Base-by-base conservation (phyloP, 2,329 filamentous ascomycete species). In the Cordyceps javanica region DNA sequence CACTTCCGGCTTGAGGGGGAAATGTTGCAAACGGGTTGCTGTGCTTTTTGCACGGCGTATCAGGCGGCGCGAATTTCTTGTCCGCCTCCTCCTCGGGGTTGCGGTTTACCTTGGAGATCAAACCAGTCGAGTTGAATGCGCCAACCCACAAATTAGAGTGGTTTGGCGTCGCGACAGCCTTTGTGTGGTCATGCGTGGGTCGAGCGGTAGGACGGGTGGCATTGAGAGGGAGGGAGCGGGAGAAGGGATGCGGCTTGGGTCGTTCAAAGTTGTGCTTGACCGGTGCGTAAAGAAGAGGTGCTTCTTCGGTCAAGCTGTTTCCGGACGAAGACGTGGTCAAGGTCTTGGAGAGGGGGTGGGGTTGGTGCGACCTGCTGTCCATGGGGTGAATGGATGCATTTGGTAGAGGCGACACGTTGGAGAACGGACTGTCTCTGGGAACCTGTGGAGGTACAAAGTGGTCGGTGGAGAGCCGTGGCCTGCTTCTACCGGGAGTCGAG, bases 21-120 rank as follows among this genome's bases (percentile, higher is more conserved):
- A 82, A 82, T 53, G 88, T 83, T 65, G 88, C 79, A 73, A 92
- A 83, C 58, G 87, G 75, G 63, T 84, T 86, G 5, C 80, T 77
- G 55, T 88, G 86, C 68, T 94, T 91, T 76, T 97, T 99, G 73
- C 94, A 97, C 1, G 94, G 94, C 1, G 94, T 99, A 68, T 97
- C 94, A 1, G 94, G 93, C 79, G 96, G 92, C 30, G 82, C 81
- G 66, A 83, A 76, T 68, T 87, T 85, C 71, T 80, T 75, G 73
- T 67, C 76, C 73, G 62, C 66, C 70, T 77, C 82, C 53, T 90
- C 82, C 63, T 97, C 90, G 0, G 87, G 82, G 69, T 90, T 87
- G 58, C 90, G 87, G 67, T 94, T 95, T 71, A 95, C 90, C 75
- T 99, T 99, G 11, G 94, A 97, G 55, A 99, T 88, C 28, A 99